These are phyloP conservation scores for Aspergillus tamarii DNA, from an alignment of 2,329 filamentous ascomycete genomes.

Conservation along the genomic window DNA sequence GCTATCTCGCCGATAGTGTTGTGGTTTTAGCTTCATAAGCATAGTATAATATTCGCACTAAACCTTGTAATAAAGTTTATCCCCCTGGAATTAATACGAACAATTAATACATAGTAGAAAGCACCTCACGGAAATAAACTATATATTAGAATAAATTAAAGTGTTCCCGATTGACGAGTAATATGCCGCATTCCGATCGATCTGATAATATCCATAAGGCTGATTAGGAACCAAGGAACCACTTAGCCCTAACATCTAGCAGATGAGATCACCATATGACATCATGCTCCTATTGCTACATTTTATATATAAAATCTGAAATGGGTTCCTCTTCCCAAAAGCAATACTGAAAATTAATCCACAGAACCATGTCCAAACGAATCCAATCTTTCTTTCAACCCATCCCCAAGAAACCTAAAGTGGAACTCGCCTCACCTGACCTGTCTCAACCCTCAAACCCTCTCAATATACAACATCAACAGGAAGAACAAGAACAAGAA, in stretches of 20 bases:
- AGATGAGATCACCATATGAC: not conserved
- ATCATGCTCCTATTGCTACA: not conserved
- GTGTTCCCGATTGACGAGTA: not conserved
- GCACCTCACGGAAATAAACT: not conserved
- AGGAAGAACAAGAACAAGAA: conserved; percentile 6
- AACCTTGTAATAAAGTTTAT: too few relatives aligned
- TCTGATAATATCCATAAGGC: not conserved
- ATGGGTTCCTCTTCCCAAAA: not conserved
- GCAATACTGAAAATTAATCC: not conserved
- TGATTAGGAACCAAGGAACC: not conserved
- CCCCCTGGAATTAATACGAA: too few relatives aligned
- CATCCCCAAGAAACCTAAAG: conserved; percentile 43
- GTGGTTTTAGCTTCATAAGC: too few relatives aligned
- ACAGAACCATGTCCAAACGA: conserved; percentile 52
- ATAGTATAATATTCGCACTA: too few relatives aligned
- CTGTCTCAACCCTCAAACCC: conserved; percentile 19
- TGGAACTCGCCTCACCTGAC: not conserved
- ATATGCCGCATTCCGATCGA: not conserved
- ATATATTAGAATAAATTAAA: not conserved
- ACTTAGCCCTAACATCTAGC: not conserved
- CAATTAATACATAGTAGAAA: too few relatives aligned
- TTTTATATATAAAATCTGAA: not conserved
- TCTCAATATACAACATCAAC: conserved; percentile 12
- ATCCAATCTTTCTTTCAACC: conserved; percentile 72
- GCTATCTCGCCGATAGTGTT: too few relatives aligned